These are phyloP conservation scores for Coniosporium apollinis DNA, from an alignment of 495 filamentous ascomycete species.

Conservation along the genomic window DNA sequence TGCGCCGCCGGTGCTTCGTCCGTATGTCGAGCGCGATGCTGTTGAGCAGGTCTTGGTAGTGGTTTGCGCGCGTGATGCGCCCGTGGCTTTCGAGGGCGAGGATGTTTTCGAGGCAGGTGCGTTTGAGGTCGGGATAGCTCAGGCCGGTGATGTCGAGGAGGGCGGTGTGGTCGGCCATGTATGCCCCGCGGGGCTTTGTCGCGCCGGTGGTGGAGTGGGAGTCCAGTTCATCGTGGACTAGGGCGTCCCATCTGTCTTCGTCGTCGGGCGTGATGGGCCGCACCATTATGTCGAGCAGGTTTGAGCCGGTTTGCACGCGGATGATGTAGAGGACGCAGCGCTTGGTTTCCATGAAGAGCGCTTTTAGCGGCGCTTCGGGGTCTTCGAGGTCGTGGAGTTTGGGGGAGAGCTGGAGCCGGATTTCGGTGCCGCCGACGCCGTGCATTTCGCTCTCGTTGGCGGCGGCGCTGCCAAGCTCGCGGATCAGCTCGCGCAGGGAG, in stretches of 20 bases:
- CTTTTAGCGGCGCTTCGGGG: conserved; percentile 78
- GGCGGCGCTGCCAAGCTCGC: conserved; percentile 88
- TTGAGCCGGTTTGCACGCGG: conserved; percentile 79
- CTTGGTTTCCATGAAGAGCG: conserved; percentile 95
- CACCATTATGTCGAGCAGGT: conserved; percentile 87
- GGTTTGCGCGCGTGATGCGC: conserved; percentile 76
- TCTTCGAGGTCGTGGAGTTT: conserved; percentile 78
- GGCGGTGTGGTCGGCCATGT: conserved; percentile 34
- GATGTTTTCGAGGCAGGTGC: conserved; percentile 85
- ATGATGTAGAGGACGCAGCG: conserved; percentile 96
- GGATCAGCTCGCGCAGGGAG: conserved; percentile 74
- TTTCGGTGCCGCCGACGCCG: conserved; percentile 73
- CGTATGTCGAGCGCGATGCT: conserved; percentile 94
- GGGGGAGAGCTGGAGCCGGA: conserved; percentile 77
- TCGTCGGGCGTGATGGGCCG: conserved; percentile 77
- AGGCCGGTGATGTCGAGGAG: conserved; percentile 78
- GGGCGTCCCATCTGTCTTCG: conserved; percentile 66
- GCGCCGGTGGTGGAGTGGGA: conserved; percentile 20
- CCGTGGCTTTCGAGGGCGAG: conserved; percentile 69
- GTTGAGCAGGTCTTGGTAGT: conserved; percentile 93
- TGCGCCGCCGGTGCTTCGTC: conserved; percentile 80
- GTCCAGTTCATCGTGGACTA: conserved; percentile 71
- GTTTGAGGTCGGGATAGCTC: conserved; percentile 84
- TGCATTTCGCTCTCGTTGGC: conserved; percentile 86
- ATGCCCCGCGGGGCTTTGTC: conserved; percentile 50